Conservation (phyloP, 331 rosid genomes). For the Stylosanthes scabra region DNA sequence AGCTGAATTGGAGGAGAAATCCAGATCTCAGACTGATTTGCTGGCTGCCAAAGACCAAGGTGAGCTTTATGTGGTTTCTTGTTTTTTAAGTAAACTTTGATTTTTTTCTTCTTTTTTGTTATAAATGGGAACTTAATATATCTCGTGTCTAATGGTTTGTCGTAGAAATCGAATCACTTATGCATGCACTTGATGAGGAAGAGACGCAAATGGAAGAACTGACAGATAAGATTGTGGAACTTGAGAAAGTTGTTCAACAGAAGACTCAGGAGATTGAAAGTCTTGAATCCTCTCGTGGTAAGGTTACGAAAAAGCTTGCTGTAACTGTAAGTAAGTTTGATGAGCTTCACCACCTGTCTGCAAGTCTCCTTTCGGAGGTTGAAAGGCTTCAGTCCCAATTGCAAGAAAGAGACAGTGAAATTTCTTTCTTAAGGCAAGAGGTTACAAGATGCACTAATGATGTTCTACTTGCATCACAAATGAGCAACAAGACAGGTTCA, state of each 20-base stretch:
- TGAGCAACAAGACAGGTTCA: slow-evolving; percentile 59
- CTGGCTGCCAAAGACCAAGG: slow-evolving; percentile 92
- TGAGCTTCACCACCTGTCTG: slow-evolving; percentile 92
- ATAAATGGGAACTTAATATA: slow-evolving; percentile 21
- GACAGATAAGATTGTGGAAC: slow-evolving; percentile 66
- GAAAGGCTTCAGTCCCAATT: slow-evolving; percentile 92
- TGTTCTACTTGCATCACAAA: slow-evolving; percentile 86
- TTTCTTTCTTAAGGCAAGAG: slow-evolving; percentile 98
- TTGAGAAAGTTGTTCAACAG: slow-evolving; percentile 70
- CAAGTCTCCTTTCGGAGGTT: slow-evolving; percentile 86
- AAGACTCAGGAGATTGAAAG: slow-evolving; percentile 74
- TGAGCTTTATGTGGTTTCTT: slow-evolving; percentile 45
- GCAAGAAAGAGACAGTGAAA: slow-evolving; percentile 93
- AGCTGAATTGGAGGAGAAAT: slow-evolving; percentile 69
- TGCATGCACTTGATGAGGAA: slow-evolving; percentile 98
- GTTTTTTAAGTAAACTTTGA: slow-evolving; percentile 23
- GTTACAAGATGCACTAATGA: slow-evolving; percentile 93
- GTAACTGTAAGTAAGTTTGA: slow-evolving; percentile 89
- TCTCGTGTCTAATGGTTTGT: slow-evolving; percentile 40
- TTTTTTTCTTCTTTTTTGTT: slow-evolving; percentile 5
- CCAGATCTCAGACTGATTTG: slow-evolving; percentile 65
- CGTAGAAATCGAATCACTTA: slow-evolving; percentile 87
- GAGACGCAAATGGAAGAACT: slow-evolving; percentile 88
- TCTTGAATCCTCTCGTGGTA: slow-evolving; percentile 80
- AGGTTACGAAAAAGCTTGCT: slow-evolving; percentile 83